A percentile compares a stretch with the other conserved stretches of the same genome.
Conservation (phyloP, 129 eudicot genomes). For the Ambrosia artemisiifolia region DNA sequence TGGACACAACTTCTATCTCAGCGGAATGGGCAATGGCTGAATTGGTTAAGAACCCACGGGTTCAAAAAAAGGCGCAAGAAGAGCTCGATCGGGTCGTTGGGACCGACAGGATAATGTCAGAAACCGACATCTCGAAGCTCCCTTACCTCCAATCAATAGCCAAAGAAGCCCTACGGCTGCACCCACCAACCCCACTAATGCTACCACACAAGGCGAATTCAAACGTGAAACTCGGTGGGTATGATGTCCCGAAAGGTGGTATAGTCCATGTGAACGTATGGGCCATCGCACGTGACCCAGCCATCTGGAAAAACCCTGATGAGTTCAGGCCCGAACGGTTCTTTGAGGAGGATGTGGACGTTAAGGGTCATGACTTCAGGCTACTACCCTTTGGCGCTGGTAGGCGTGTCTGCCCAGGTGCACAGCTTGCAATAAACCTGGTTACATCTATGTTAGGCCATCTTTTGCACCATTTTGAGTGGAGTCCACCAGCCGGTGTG, state of each 20-base stretch:
- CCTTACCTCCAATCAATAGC: constrained; percentile 79
- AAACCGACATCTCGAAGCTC: constrained; percentile 73
- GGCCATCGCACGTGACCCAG: constrained; percentile 84
- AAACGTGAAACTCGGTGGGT: constrained; percentile 73
- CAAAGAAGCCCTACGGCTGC: constrained; percentile 77
- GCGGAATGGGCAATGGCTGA: constrained; percentile 94
- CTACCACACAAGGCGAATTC: constrained; percentile 85
- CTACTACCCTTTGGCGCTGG: constrained; percentile 88
- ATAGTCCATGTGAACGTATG: constrained; percentile 74
- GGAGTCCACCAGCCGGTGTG: constrained; percentile 66
- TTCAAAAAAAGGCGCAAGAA: constrained; percentile 84
- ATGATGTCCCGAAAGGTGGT: constrained; percentile 81
- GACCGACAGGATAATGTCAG: constrained; percentile 64
- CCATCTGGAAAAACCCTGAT: constrained; percentile 68
- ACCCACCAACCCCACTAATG: constrained; percentile 91
- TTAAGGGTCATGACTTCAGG: constrained; percentile 77
- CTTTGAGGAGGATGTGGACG: constrained; percentile 75
- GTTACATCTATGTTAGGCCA: constrained; percentile 81
- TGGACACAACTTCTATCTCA: constrained; percentile 81
- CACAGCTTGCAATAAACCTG: constrained; percentile 65
- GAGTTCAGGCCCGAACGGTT: constrained; percentile 85
- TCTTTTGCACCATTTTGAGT: constrained; percentile 66
- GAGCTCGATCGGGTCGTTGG: constrained; percentile 89
- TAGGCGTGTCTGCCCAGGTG: constrained; percentile 82
- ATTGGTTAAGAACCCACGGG: constrained; percentile 72